Evolutionary conservation across 2,329 filamentous ascomycete genomes (phyloP).

Genomic region (Elsinoe batatas): DNA sequence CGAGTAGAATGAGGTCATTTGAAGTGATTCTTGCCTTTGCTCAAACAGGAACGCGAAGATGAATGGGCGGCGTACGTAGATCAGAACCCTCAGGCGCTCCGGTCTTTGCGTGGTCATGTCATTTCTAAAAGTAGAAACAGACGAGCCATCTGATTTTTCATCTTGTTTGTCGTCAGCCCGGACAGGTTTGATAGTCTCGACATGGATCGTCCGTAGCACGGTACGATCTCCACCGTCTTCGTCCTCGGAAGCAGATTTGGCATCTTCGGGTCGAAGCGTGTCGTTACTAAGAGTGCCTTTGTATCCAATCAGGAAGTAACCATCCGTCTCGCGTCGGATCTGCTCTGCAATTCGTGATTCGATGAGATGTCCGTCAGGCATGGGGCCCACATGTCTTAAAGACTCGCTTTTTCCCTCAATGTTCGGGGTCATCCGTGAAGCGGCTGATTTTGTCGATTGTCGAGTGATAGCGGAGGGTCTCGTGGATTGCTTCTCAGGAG

Average conservation of each 20-base stretch:
- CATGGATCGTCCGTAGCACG: constrained; percentile 54
- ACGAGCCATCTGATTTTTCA: constrained; percentile 12
- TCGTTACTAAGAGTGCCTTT: constrained; percentile 52
- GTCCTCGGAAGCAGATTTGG: constrained; percentile 13
- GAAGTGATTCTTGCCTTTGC: constrained; percentile 46
- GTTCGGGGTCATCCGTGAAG: constrained; percentile 15
- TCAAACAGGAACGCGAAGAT: constrained; percentile 68
- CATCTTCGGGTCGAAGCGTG: constrained; percentile 24
- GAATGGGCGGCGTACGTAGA: constrained; percentile 65
- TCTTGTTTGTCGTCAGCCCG: constrained; percentile 17
- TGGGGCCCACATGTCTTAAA: constrained; percentile 25
- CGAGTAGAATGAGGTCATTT: constrained; percentile 36
- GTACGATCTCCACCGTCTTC: constrained; percentile 39
- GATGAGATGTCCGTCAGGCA: constrained; percentile 36
- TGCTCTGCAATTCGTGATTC: constrained; percentile 53
- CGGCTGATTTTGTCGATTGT: constrained; percentile 20
- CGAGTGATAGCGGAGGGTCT: constrained; percentile 18
- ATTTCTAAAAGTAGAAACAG: constrained; percentile 38
- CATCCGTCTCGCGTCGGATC: constrained; percentile 35
- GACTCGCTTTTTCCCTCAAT: constrained; percentile 10
- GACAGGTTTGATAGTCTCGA: constrained; percentile 41
- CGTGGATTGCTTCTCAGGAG: constrained; percentile 15
- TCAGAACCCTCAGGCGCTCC: constrained; percentile 51
- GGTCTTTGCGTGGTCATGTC: constrained; percentile 27
- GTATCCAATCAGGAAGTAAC: constrained; percentile 58